phyloP scores from a whole-genome alignment of 208 protist species.

The Leishmania martiniquensis region DNA sequence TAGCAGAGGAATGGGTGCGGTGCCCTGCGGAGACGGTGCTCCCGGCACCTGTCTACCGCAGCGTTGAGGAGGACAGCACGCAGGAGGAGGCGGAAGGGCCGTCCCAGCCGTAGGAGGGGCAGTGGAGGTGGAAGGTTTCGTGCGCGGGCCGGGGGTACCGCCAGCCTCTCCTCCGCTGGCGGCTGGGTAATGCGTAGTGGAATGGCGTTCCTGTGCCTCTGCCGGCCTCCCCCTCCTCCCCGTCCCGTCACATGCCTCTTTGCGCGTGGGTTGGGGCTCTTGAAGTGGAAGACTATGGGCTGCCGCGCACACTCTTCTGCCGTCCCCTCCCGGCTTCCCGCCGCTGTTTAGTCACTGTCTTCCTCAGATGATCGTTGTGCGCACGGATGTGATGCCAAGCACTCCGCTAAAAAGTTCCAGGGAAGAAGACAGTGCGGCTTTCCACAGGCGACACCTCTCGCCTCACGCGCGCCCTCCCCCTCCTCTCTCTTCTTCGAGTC shows the following conservation, averaged over 20 bases:
- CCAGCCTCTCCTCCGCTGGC: neutral
- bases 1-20: slow-evolving; percentile 44
- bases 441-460: neutral
- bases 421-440: neutral
- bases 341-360: neutral
- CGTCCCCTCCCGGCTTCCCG: neutral
- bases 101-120: neutral
- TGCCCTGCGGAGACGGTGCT: slow-evolving; percentile 49
- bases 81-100: neutral
- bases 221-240: neutral
- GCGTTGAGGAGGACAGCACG: neutral
- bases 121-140: neutral
- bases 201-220: neutral
- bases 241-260: neutral
- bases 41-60: slow-evolving; percentile 27
- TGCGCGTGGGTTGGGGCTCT: neutral
- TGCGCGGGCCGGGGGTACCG: neutral
- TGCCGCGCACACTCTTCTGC: neutral
- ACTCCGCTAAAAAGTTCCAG: neutral
- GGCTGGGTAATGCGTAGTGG: neutral
- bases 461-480: neutral
- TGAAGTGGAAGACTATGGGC: neutral
- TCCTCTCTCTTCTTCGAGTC: neutral
- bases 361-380: neutral
- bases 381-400: neutral